Conservation (phyloP, 2,329 filamentous ascomycete species). For the Juglanconis sp. region DNA sequence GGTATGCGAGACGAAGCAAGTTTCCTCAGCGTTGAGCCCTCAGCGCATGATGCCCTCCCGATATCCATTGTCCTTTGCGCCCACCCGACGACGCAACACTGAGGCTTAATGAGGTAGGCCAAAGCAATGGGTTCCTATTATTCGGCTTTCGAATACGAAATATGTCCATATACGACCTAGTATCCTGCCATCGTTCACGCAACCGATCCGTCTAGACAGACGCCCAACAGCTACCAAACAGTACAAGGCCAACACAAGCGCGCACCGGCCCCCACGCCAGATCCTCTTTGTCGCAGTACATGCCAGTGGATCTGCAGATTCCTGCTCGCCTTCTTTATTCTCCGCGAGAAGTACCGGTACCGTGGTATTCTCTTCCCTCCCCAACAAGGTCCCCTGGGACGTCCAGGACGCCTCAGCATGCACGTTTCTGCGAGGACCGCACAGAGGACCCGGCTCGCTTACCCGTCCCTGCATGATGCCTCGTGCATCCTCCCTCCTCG, state of each 20-base stretch:
- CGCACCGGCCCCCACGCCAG: slow-evolving; percentile 13
- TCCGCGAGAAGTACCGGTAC: slow-evolving; percentile 17
- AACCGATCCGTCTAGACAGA: not conserved
- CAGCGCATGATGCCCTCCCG: not conserved
- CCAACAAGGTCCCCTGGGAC: slow-evolving; percentile 2
- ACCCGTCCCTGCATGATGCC: slow-evolving; percentile 9
- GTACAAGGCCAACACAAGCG: not conserved
- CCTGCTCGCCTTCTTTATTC: not conserved
- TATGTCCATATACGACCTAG: not conserved
- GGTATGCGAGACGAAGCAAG: not conserved
- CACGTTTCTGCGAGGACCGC: slow-evolving; percentile 13
- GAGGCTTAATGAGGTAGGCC: not conserved
- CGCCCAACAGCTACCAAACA: not conserved
- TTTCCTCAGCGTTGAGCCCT: not conserved
- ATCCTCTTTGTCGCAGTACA: slow-evolving; percentile 15
- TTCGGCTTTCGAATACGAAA: not conserved
- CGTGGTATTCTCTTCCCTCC: slow-evolving; percentile 12
- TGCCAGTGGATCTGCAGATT: slow-evolving; percentile 15
- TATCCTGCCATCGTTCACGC: not conserved
- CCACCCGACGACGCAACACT: not conserved
- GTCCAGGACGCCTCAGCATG: slow-evolving; percentile 9
- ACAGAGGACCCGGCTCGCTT: slow-evolving; percentile 13
- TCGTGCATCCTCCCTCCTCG: not conserved
- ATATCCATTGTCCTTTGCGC: not conserved
- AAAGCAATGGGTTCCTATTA: not conserved